phyloP scores from a whole-genome alignment of 1,284 basidiomycete species.

The Meripilus lineatus region DNA sequence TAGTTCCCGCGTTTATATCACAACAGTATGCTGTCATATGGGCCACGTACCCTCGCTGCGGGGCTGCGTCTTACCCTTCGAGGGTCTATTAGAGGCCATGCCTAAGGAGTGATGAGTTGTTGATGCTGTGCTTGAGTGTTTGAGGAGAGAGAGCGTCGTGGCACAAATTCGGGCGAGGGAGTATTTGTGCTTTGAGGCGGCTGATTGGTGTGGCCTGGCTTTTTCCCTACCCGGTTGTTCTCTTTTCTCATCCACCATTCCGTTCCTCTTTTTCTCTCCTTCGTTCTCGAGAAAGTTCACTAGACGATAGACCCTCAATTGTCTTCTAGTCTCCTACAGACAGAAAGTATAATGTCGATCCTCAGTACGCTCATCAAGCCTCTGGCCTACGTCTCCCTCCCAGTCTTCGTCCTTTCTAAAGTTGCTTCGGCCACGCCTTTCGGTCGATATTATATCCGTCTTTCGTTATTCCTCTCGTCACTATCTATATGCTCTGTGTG shows the following conservation, averaged over 20 bases:
- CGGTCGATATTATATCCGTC: constrained; percentile 70
- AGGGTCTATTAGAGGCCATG: background rate
- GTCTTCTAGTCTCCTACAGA: background rate
- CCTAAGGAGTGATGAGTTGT: background rate
- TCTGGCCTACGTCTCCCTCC: constrained; percentile 69
- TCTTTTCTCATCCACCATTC: constrained; percentile 7
- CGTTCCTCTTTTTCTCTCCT: constrained; percentile 6
- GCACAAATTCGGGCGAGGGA: no score
- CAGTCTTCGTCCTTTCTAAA: constrained; percentile 55
- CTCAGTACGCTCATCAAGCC: constrained; percentile 56
- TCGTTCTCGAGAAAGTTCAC: constrained; percentile 1
- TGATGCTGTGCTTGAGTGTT: background rate
- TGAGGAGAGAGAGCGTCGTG: no score
- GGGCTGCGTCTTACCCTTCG: background rate
- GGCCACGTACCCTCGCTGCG: background rate
- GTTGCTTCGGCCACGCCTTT: constrained; percentile 49
- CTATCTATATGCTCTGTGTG: constrained; percentile 73
- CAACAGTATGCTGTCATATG: no score
- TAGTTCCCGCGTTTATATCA: background rate
- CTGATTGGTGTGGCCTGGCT: constrained; percentile 1
- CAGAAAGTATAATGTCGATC: constrained; percentile 47
- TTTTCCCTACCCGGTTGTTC: constrained; percentile 6
- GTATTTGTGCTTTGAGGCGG: background rate
- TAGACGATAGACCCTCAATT: background rate
- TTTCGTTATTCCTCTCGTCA: constrained; percentile 71